Percentiles rank a stretch among this genome's conserved stretches.
Conservation (phyloP, 1,284 basidiomycete species). For the Trichosporon coremiiforme region DNA sequence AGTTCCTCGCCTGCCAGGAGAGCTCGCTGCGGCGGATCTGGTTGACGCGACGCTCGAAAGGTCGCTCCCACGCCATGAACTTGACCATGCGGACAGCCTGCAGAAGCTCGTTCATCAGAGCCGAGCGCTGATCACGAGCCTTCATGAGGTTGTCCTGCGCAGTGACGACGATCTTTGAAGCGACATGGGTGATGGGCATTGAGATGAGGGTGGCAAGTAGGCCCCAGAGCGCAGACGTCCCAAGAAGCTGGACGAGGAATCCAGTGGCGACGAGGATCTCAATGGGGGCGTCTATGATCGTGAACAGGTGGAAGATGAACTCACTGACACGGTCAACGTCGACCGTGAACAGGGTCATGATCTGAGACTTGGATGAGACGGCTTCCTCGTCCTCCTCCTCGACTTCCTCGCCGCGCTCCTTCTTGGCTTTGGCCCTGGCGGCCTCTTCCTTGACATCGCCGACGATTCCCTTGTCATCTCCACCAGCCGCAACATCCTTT, state of each 20-base stretch:
- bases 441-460: slow-evolving; percentile 42
- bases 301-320: slow-evolving; percentile 69
- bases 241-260: slow-evolving; percentile 79
- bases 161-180: slow-evolving; percentile 78
- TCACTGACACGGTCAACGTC: slow-evolving; percentile 87
- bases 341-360: slow-evolving; percentile 71
- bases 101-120: slow-evolving; percentile 90
- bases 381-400: slow-evolving; percentile 72
- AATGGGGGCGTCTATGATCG: slow-evolving; percentile 72
- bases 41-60: slow-evolving; percentile 75
- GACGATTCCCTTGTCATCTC: slow-evolving; percentile 37
- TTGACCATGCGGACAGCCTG: slow-evolving; percentile 93
- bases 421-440: slow-evolving; percentile 45
- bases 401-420: slow-evolving; percentile 38
- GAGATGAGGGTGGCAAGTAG: slow-evolving; percentile 79
- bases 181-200: slow-evolving; percentile 82
- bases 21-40: slow-evolving; percentile 76
- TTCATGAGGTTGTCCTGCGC: slow-evolving; percentile 90
- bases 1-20: slow-evolving; percentile 79
- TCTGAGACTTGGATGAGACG: slow-evolving; percentile 85
- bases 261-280: slow-evolving; percentile 75
- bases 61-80: slow-evolving; percentile 95
- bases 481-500: slow-evolving; percentile 70
- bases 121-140: slow-evolving; percentile 82
- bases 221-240: slow-evolving; percentile 69